These are phyloP conservation scores for Soucietia sequanensis DNA, from an alignment of 805 yeast genomes.

Conservation along the genomic window DNA sequence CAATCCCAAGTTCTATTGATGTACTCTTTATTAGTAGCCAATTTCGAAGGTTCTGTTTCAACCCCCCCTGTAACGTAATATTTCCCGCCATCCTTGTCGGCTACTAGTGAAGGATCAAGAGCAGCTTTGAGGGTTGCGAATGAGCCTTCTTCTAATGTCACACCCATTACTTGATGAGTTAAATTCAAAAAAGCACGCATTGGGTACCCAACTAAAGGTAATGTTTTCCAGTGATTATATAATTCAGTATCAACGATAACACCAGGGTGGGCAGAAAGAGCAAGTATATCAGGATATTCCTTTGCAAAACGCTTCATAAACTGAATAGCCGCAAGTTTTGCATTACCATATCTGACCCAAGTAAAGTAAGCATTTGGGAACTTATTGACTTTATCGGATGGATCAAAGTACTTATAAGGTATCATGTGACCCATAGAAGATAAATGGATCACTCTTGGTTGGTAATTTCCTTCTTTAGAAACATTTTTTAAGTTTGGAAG, in stretches of 20 bases:
- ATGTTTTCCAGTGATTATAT: slow-evolving; percentile 25
- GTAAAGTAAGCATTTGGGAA: slow-evolving; percentile 25
- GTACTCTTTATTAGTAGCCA: slow-evolving; percentile 21
- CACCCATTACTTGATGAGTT: slow-evolving; percentile 20
- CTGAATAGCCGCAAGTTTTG: slow-evolving; percentile 35
- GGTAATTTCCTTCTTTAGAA: slow-evolving; percentile 9
- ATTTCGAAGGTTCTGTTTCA: slow-evolving; percentile 16
- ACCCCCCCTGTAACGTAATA: slow-evolving; percentile 34
- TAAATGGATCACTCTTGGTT: slow-evolving; percentile 31
- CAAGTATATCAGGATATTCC: slow-evolving; percentile 28
- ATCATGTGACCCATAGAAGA: slow-evolving; percentile 34
- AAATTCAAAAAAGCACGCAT: slow-evolving; percentile 13
- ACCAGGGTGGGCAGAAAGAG: slow-evolving; percentile 41
- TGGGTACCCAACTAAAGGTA: slow-evolving; percentile 22
- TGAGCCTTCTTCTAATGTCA: slow-evolving; percentile 33
- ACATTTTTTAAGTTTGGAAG: slow-evolving; percentile 24
- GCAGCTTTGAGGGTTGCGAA: slow-evolving; percentile 33
- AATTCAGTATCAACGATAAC: slow-evolving; percentile 32
- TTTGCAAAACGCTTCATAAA: slow-evolving; percentile 24
- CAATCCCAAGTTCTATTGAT: slow-evolving; percentile 28
- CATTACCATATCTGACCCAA: slow-evolving; percentile 35
- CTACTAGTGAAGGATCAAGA: slow-evolving; percentile 23
- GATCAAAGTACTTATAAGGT: slow-evolving; percentile 21
- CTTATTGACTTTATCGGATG: slow-evolving; percentile 19
- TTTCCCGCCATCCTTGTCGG: slow-evolving; percentile 24